A percentile compares a stretch with the other conserved stretches of the same genome.
Evolutionary conservation across 169 alveolate genomes (phyloP).

Genomic region (Besnoitia besnoiti): DNA sequence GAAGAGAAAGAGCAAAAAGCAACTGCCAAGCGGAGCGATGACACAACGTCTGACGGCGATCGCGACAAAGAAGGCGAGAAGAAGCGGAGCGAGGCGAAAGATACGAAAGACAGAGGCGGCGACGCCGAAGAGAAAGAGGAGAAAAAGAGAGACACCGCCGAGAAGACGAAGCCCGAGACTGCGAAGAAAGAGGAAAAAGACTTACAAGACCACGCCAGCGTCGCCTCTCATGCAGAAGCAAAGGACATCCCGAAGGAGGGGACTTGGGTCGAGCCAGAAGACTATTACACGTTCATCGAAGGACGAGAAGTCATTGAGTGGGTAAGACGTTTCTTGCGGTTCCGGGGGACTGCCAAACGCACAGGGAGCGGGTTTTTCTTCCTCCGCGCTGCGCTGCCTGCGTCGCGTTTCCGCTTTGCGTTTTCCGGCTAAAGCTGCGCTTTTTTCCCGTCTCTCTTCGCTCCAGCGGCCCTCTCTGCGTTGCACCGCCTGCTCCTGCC

Average conservation of each 20-base stretch:
- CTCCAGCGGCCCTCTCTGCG: too few species aligned
- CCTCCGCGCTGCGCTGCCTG: too few species aligned
- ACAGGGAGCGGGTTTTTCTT: too few species aligned
- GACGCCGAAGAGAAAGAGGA: neutral
- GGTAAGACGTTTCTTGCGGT: too few species aligned
- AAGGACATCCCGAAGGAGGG: neutral
- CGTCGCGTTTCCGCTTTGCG: too few species aligned
- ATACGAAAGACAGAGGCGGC: neutral
- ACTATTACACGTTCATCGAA: conserved; percentile 47
- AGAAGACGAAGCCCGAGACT: neutral
- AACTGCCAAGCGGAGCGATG: neutral
- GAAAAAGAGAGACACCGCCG: neutral
- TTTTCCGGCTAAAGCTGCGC: too few species aligned
- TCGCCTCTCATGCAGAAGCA: neutral
- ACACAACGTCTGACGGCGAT: neutral
- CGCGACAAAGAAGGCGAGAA: neutral
- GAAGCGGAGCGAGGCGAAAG: neutral
- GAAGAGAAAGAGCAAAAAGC: neutral
- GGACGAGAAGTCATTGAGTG: conserved; percentile 62
- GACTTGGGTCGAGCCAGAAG: conserved; percentile 56
- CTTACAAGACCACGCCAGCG: neutral
- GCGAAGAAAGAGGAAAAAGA: neutral
- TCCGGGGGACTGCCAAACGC: too few species aligned
- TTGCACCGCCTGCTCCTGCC: too few species aligned
- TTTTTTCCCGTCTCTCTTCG: too few species aligned